Conservation (phyloP, 768 basidiomycete genomes). For the Chlorophyllum brunneum region DNA sequence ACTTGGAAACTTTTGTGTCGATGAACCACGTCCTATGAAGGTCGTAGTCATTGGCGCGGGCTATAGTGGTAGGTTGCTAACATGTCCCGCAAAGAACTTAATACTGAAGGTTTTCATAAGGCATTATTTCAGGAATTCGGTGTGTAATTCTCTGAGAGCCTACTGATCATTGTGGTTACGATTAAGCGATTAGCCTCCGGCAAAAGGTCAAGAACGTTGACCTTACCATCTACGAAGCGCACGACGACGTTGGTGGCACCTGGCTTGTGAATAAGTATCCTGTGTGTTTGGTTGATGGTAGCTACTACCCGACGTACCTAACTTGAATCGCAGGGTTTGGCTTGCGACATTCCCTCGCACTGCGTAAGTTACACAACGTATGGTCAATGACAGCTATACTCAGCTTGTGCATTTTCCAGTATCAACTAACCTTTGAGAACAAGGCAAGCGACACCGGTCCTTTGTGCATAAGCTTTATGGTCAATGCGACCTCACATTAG, state of each 20-base stretch:
- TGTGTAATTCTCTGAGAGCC: conserved; percentile 16
- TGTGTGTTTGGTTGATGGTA: conserved; percentile 25
- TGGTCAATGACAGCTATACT: conserved; percentile 1
- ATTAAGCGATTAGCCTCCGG: conserved; percentile 33
- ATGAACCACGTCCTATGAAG: conserved; percentile 49
- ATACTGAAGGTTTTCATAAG: conserved; percentile 18
- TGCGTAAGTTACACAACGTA: conserved; percentile 30
- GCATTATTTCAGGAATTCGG: conserved; percentile 56
- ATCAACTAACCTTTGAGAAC: conserved; percentile 54
- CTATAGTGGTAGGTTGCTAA: conserved; percentile 40
- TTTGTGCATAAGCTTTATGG: background rate
- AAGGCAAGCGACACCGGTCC: conserved; percentile 30
- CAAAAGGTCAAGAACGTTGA: conserved; percentile 51
- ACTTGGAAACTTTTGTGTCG: conserved; percentile 44
- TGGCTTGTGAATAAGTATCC: conserved; percentile 59
- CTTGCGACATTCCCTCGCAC: conserved; percentile 62
- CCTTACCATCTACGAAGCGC: conserved; percentile 57
- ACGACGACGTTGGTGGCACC: conserved; percentile 56
- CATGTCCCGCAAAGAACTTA: background rate
- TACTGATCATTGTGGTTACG: background rate
- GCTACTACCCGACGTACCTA: background rate
- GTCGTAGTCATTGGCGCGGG: conserved; percentile 58
- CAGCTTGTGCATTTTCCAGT: conserved; percentile 29
- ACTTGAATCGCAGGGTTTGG: conserved; percentile 37
- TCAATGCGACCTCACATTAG: conserved; percentile 23